Conservation (phyloP, 495 filamentous ascomycete species). For the Hypoxylon cercidicola region DNA sequence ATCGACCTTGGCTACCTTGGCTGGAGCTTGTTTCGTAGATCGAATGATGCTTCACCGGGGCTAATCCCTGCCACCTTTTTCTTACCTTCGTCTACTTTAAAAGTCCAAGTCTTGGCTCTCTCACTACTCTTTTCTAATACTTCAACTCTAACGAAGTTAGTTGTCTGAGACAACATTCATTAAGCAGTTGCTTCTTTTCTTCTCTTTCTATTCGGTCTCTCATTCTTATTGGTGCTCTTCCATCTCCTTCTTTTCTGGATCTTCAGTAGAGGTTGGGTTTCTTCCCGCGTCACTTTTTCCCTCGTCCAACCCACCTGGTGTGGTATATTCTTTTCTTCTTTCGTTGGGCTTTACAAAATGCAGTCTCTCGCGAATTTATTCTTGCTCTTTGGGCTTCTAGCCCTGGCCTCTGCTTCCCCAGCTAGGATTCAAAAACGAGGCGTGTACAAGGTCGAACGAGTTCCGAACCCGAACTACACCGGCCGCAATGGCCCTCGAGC, state of each 20-base stretch:
- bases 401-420: constrained; percentile 55
- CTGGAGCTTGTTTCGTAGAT: constrained; percentile 43
- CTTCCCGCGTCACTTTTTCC: constrained; percentile 14
- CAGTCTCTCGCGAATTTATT: constrained; percentile 49
- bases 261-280: constrained; percentile 19
- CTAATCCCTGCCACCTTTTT: constrained; percentile 28
- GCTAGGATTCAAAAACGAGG: constrained; percentile 53
- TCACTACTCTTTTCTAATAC: constrained; percentile 18
- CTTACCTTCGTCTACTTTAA: constrained; percentile 28
- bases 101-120: constrained; percentile 40
- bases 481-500: constrained; percentile 64
- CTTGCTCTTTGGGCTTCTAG: constrained; percentile 51
- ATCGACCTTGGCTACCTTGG: constrained; percentile 41
- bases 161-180: constrained; percentile 43
- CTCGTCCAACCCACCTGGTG: constrained; percentile 37
- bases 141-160: constrained; percentile 38
- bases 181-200: constrained; percentile 30
- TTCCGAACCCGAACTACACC: constrained; percentile 63
- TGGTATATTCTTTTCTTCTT: constrained; percentile 27
- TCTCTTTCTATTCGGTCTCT: constrained; percentile 29
- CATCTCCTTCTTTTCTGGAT: constrained; percentile 30
- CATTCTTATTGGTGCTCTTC: constrained; percentile 22
- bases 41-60: constrained; percentile 33
- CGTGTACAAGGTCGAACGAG: constrained; percentile 68
- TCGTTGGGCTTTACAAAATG: constrained; percentile 40